Evolutionary conservation across 768 basidiomycete genomes (phyloP), one percentile per base, ranked within the genome.

Genomic region (Lentinula sp.): DNA sequence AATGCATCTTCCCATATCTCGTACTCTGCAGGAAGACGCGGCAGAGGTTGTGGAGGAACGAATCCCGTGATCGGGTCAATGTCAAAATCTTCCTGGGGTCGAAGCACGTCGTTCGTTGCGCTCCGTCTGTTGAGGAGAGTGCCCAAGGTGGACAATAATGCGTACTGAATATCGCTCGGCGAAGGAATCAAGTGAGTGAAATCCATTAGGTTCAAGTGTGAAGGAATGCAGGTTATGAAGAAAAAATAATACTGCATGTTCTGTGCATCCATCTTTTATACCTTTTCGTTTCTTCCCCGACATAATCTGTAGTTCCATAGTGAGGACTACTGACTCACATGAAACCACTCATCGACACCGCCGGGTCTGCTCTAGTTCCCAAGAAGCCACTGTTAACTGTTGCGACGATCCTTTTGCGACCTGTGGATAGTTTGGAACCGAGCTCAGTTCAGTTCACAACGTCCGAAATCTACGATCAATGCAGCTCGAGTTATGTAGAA

Each of bases 41-140:
- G 79, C 6, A 91, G 79, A 1, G 85, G 86, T 40, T 75, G 71
- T 2, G 81, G 72, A 0, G 95, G 96, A 65, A 98, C 83, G 76
- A 98, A 98, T 0, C 96, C 96, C 0, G 91, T 88, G 13, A 80
- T 72, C 8, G 81, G 69, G 65, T 85, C 75, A 62, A 88, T 71
- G 65, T 87, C 86, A 60, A 84, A 87, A 60, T 84, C 78, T 2
- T 70, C 65, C 18, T 76, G 77, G 10, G 74, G 68, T 46, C 71
- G 76, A 31, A 73, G 74, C 31, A 69, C 70, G 13, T 70, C 66
- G 51, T 67, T 64, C 5, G 69, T 52, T 61, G 72, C 71, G 53
- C 72, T 73, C 57, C 70, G 69, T 59, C 70, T 69, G 35, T 71
- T 69, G 60, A 78, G 69, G 42, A 78, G 72, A 5, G 82, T 81